These are phyloP conservation scores for Plantago ovata DNA, from an alignment of 257 asterid genomes.

Conservation along the genomic window DNA sequence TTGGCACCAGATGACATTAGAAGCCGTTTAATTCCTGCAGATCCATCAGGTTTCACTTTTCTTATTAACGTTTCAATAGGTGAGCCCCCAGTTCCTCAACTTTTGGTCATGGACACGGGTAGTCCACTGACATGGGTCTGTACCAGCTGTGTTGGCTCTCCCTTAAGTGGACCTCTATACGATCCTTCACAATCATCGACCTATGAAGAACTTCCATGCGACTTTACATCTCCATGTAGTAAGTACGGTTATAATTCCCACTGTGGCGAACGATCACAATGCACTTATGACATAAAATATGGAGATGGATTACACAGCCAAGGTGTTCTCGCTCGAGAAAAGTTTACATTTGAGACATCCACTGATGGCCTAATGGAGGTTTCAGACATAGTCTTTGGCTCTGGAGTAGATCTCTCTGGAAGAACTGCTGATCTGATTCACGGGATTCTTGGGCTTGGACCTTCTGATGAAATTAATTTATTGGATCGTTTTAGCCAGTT, in stretches of 20 bases:
- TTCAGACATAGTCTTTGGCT: constrained; percentile 12
- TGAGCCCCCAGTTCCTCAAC: constrained; percentile 24
- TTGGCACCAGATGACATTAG: constrained; percentile 8
- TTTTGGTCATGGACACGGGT: constrained; percentile 25
- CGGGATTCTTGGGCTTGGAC: constrained; percentile 24
- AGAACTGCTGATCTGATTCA: too few relatives aligned
- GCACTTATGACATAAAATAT: not conserved
- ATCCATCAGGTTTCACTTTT: not conserved
- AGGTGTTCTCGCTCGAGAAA: constrained; percentile 16
- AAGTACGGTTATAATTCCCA: not conserved
- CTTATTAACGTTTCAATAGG: constrained; percentile 26
- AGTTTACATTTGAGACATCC: constrained; percentile 19
- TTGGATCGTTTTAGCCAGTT: constrained; percentile 13
- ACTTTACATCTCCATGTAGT: not conserved
- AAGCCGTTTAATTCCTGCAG: constrained; percentile 6
- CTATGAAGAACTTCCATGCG: constrained; percentile 7
- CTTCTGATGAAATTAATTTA: not conserved
- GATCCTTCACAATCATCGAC: constrained; percentile 18
- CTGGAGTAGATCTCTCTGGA: not conserved
- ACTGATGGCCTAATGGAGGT: constrained; percentile 10
- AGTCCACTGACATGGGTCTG: constrained; percentile 25
- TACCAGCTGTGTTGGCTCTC: not conserved
- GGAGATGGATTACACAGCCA: not conserved
- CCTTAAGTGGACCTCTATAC: not conserved
- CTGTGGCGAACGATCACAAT: not conserved